Percentiles rank a stretch among this genome's conserved stretches.
phyloP scores from a whole-genome alignment of 164 flowering plant species.

The Aristolochia fimbriata region DNA sequence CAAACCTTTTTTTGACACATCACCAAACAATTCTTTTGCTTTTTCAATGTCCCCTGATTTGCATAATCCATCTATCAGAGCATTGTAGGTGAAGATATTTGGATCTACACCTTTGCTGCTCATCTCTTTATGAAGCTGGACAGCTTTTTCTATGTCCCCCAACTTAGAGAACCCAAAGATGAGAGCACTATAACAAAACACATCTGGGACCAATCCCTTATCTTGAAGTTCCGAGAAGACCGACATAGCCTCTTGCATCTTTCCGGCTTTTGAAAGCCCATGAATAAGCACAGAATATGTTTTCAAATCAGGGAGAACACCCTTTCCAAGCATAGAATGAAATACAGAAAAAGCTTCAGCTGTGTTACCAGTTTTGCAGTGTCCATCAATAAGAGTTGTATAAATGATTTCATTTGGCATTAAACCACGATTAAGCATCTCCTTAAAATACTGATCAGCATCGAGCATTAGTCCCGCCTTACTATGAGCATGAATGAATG shows the following conservation, averaged over 20 bases:
- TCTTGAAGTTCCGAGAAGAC: conserved; percentile 37
- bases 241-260: conserved; percentile 45
- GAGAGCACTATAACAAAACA: conserved; percentile 40
- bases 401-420: conserved; percentile 39
- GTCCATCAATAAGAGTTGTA: conserved; percentile 44
- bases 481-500: conserved; percentile 48
- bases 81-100: conserved; percentile 52
- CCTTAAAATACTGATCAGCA: conserved; percentile 41
- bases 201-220: conserved; percentile 52
- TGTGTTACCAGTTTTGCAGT: conserved; percentile 38
- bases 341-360: conserved; percentile 39
- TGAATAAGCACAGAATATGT: conserved; percentile 44
- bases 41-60: conserved; percentile 41
- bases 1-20: conserved; percentile 35
- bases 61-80: conserved; percentile 50
- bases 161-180: conserved; percentile 55
- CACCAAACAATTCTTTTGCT: conserved; percentile 45
- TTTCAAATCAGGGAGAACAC: conserved; percentile 37
- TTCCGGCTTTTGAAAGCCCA: conserved; percentile 52
- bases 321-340: conserved; percentile 30
- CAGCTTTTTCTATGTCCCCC: conserved; percentile 42
- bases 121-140: conserved; percentile 47
- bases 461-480: conserved; percentile 40
- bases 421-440: conserved; percentile 50
- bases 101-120: conserved; percentile 41